Conservation (phyloP, 257 asterid species). For the Solanum gandarillasii region DNA sequence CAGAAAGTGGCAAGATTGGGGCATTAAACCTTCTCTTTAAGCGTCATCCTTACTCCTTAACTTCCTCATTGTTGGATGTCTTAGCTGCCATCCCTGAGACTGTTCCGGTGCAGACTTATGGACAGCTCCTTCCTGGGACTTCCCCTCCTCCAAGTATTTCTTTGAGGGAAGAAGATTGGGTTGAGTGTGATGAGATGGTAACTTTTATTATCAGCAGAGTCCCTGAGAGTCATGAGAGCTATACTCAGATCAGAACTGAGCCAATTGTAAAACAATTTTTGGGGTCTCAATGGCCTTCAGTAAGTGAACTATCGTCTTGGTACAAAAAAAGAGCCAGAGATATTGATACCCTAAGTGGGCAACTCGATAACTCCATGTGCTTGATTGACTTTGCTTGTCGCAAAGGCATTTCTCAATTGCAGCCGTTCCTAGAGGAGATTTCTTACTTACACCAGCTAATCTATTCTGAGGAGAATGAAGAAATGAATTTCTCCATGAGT, state of each 20-base stretch:
- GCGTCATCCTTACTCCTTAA: constrained; percentile 81
- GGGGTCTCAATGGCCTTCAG: constrained; percentile 76
- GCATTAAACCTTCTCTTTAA: constrained; percentile 87
- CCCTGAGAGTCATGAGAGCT: constrained; percentile 30
- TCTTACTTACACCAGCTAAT: constrained; percentile 70
- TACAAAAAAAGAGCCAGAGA: constrained; percentile 87
- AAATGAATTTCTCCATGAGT: constrained; percentile 44
- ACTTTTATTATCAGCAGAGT: constrained; percentile 26
- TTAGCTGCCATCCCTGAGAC: constrained; percentile 98
- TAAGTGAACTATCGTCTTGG: constrained; percentile 71
- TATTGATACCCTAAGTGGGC: constrained; percentile 86
- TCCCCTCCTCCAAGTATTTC: constrained; percentile 56
- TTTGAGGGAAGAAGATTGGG: constrained; percentile 92
- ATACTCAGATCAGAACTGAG: constrained; percentile 60
- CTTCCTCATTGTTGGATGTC: constrained; percentile 71
- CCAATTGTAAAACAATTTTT: constrained; percentile 49
- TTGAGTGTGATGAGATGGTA: constrained; percentile 69
- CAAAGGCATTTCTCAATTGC: constrained; percentile 67
- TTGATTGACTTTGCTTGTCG: constrained; percentile 80
- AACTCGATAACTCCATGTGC: constrained; percentile 69
- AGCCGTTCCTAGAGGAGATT: constrained; percentile 64
- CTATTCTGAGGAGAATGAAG: constrained; percentile 47
- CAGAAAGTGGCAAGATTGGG: constrained; percentile 92
- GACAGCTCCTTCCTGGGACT: constrained; percentile 83
- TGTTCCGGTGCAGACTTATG: constrained; percentile 77